A percentile compares a stretch with the other conserved stretches of the same genome.
Conservation (phyloP, 257 asterid species). For the Solanum arcanum region DNA sequence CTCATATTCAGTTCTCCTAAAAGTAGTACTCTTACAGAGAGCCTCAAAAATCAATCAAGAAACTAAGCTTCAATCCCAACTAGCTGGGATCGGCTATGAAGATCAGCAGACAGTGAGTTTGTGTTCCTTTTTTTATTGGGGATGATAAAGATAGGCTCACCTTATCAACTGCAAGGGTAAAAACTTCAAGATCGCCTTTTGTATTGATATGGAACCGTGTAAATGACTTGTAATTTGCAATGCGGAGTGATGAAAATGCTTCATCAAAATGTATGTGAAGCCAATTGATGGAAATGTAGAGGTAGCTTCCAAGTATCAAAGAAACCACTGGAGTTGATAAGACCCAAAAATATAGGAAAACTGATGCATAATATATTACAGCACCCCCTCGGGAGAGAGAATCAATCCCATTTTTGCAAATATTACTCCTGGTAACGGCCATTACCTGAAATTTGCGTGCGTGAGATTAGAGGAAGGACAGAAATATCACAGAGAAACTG, state of each 20-base stretch:
- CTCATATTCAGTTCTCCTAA: neutral
- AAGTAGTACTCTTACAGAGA: neutral
- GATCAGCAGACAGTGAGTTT: neutral
- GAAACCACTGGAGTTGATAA: constrained; percentile 96
- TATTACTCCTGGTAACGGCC: constrained; percentile 84
- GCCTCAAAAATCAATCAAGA: neutral
- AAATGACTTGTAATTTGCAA: constrained; percentile 92
- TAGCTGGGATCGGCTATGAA: neutral
- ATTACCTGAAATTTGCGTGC: constrained; percentile 46
- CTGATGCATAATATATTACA: constrained; percentile 79
- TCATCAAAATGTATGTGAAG: constrained; percentile 95
- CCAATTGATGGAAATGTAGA: constrained; percentile 92
- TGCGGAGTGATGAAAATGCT: constrained; percentile 95
- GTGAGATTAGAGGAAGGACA: neutral
- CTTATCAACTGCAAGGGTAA: constrained; percentile 97
- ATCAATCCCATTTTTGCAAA: constrained; percentile 85
- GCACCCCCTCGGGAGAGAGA: constrained; percentile 78
- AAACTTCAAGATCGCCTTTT: constrained; percentile 83
- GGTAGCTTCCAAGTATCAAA: constrained; percentile 90
- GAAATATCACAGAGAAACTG: neutral
- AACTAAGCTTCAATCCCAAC: neutral
- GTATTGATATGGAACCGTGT: constrained; percentile 73
- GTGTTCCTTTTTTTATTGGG: neutral
- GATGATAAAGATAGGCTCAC: constrained; percentile 12
- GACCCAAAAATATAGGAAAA: constrained; percentile 97